Evolutionary conservation across 140 eudicot genomes (phyloP), one percentile per base, ranked within the genome.

Genomic region (Anethum foeniculum): DNA sequence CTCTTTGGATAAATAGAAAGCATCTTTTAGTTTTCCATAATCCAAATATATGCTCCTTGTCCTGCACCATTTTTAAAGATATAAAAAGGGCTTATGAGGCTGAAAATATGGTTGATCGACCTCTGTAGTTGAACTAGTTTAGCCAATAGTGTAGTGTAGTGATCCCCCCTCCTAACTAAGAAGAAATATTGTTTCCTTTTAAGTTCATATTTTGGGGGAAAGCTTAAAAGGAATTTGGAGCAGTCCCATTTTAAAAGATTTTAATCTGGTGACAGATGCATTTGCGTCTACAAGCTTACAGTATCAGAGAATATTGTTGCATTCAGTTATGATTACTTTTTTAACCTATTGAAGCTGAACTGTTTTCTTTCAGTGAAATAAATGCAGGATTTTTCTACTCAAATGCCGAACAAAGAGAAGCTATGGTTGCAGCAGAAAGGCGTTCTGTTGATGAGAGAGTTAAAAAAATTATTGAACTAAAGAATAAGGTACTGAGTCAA

Each of bases 361-460:
- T 83, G n/a, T 71, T 77, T 79, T 75, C 60, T 86, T 5, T 47
- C 96, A 95, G 99, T 90, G 99, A 95, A 88, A 85, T 95, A 84
- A 95, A 95, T 89, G 93, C 97, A 85, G 99, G 99, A 21, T 95
- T 95, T 84, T 95, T 95, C 91, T 95, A 95, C 95, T 90, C 99
- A 74, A 92, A 85, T 81, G 99, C 99, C 44, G 97, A 90, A 65
- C 97, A 95, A 84, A 92, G 99, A 84, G 99, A 95, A 83, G 99
- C 97, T 77, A 95, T 95, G 99, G 97, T 95, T 87, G 90, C 92
- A 47, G 99, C 99, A 47, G 99, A 95, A 83, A 92, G 99, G 85
- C 95, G 97, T 48, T 90, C 97, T 48, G 99, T 95, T 73, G 97
- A 95, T 84, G 97, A 92, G 85, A 90, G 97, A 84, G 99, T 95